Conservation (phyloP, 1,284 basidiomycete species). For the Sanghuangporus sanghuang region DNA sequence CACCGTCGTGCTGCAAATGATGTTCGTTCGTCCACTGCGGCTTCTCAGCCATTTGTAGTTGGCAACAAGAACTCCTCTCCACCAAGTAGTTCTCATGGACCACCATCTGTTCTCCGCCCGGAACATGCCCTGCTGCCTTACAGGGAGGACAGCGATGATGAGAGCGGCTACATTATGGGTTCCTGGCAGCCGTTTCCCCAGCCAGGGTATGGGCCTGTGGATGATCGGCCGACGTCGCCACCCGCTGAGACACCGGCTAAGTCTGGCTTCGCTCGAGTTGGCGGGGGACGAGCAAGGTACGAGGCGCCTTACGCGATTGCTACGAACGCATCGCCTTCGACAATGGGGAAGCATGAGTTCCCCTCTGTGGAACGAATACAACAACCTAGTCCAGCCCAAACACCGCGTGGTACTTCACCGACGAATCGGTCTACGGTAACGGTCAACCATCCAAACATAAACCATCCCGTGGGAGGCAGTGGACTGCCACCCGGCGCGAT, state of each 20-base stretch:
- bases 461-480: constrained; percentile 26
- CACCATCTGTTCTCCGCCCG: constrained; percentile 70
- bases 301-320: constrained; percentile 73
- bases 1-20: constrained; percentile 19
- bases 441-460: constrained; percentile 5
- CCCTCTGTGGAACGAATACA: constrained; percentile 49
- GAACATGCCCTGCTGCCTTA: constrained; percentile 75
- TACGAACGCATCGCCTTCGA: constrained; percentile 21
- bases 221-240: constrained; percentile 27
- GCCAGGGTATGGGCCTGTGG: constrained; percentile 45
- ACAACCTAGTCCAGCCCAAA: constrained; percentile 9
- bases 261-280: constrained; percentile 73
- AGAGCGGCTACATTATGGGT: constrained; percentile 77
- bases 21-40: constrained; percentile 11
- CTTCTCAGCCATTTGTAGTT: constrained; percentile 10
- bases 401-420: constrained; percentile 2
- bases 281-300: constrained; percentile 72
- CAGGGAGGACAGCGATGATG: constrained; percentile 73
- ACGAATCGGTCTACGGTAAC: constrained; percentile 16
- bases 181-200: constrained; percentile 73
- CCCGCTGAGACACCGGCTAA: constrained; percentile 29
- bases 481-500: constrained; percentile 58
- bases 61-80: constrained; percentile 29
- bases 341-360: constrained; percentile 54
- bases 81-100: constrained; percentile 40